Base-by-base conservation (phyloP, 2,329 filamentous ascomycete species). In the Aspergillus tamarii region DNA sequence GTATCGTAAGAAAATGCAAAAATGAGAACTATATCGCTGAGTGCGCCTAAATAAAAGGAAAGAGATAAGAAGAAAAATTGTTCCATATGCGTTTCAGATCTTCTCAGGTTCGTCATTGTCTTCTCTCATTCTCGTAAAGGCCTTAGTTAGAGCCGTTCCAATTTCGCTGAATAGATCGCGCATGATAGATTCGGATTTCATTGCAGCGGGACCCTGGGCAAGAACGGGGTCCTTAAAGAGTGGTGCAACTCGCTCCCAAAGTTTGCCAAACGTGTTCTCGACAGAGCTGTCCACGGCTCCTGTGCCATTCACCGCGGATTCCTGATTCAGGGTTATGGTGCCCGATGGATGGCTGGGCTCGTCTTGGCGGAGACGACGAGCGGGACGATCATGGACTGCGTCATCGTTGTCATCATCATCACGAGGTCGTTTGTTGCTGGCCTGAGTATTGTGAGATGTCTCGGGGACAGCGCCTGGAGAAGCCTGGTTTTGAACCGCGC, bases 121-220 rank as follows among this genome's bases (percentile, higher is more conserved):
- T 26, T 64, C 56, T 67, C 57, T 26, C 34, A 69, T 60, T 59
- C 61, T 64, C 46, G 66, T 32, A 28, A 69, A 63, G 2, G 67
- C 67, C 32, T 60, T 60, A 12, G 65, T 61, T 48, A 69, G 58
- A 9, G 67, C 62, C 45, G 62, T 56, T 45, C 65, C 67, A 26
- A 69, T 62, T 41, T 69, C 67, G 41, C 66, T 63, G 21, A 69
- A 67, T 8, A 69, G 60, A 23, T 69, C 65, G 30, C 65, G 63
- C 61, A 69, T 64, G 43, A 69, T 67, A 9, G 64, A 60, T 28
- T 69, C 67, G 19, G 63, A 67, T 34, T 65, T 67, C 41, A 62
- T 53, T n/a, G 66, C 56, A 36, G 56, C 54, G 14, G 52, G 19
- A 9, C 50, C 60, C 23, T 61, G 60, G 48, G 60, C 66, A 14